These are phyloP conservation scores for Shiraia bambusicola DNA, from an alignment of 2,329 filamentous ascomycete genomes.

Conservation along the genomic window DNA sequence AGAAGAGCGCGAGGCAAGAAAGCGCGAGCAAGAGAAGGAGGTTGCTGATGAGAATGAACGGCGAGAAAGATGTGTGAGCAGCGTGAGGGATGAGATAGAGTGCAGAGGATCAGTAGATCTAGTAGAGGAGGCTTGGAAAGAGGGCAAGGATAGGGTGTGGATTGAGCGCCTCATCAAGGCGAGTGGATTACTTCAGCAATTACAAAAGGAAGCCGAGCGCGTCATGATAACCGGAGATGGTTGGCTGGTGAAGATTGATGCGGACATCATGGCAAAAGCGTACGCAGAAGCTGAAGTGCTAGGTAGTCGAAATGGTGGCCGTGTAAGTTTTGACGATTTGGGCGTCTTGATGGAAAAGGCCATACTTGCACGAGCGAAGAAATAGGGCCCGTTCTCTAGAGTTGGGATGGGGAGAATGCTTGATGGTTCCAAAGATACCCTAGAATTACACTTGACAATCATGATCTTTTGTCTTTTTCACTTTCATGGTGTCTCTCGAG, in stretches of 20 bases:
- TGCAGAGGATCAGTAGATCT: slow-evolving; percentile 36
- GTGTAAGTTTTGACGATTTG: slow-evolving; percentile 42
- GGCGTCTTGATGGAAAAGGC: slow-evolving; percentile 42
- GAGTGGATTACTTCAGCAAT: slow-evolving; percentile 41
- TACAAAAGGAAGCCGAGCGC: slow-evolving; percentile 26
- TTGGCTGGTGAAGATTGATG: slow-evolving; percentile 47
- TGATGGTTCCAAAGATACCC: slow-evolving; percentile 7
- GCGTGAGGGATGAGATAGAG: slow-evolving; percentile 28
- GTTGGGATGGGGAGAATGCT: slow-evolving; percentile 3
- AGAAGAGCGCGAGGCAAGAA: slow-evolving; percentile 41
- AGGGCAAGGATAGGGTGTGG: slow-evolving; percentile 48
- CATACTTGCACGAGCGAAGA: slow-evolving; percentile 26
- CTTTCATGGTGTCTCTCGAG: no score
- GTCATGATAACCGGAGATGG: slow-evolving; percentile 48
- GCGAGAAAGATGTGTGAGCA: slow-evolving; percentile 34
- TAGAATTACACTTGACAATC: neutral
- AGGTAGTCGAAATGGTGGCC: slow-evolving; percentile 30
- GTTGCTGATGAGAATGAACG: slow-evolving; percentile 37
- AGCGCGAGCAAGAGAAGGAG: slow-evolving; percentile 43
- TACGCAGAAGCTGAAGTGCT: slow-evolving; percentile 41
- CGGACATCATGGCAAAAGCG: slow-evolving; percentile 42
- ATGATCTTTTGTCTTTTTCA: no score
- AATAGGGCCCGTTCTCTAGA: neutral
- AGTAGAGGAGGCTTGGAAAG: slow-evolving; percentile 43
- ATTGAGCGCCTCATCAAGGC: slow-evolving; percentile 48